These are phyloP conservation scores for Lotus japonicus DNA, from an alignment of 306 rosid species.

Conservation along the genomic window DNA sequence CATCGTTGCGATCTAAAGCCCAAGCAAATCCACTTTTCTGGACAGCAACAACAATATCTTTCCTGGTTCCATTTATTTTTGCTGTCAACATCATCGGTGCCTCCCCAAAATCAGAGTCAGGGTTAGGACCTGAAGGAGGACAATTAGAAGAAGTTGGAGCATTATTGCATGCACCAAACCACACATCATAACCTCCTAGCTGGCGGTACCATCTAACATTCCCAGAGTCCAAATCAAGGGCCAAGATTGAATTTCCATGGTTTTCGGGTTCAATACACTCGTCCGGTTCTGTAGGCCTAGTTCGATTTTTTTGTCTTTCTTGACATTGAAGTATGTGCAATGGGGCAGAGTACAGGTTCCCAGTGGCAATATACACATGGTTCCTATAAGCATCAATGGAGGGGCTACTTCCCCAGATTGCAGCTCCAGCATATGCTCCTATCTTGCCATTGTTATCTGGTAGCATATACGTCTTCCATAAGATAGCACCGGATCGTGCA, in stretches of 20 bases:
- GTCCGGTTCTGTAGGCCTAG: slow-evolving; percentile 30
- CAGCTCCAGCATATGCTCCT: slow-evolving; percentile 51
- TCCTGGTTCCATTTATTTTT: slow-evolving; percentile 17
- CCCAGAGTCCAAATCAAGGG: slow-evolving; percentile 54
- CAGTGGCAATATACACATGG: slow-evolving; percentile 48
- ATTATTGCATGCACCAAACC: slow-evolving; percentile 44
- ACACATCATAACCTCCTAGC: slow-evolving; percentile 70
- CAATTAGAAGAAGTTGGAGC: slow-evolving; percentile 36
- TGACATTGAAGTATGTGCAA: slow-evolving; percentile 34
- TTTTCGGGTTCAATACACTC: slow-evolving; percentile 53
- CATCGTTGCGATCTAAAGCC: slow-evolving; percentile 55
- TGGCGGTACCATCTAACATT: slow-evolving; percentile 49
- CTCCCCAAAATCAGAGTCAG: slow-evolving; percentile 59
- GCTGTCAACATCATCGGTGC: slow-evolving; percentile 51
- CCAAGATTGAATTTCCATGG: slow-evolving; percentile 53
- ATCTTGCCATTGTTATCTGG: slow-evolving; percentile 36
- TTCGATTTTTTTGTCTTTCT: slow-evolving; percentile 38
- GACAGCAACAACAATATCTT: slow-evolving; percentile 49
- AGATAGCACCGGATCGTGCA: slow-evolving; percentile 23
- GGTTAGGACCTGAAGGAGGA: slow-evolving; percentile 40
- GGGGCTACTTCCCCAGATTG: slow-evolving; percentile 79
- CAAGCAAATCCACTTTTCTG: slow-evolving; percentile 66
- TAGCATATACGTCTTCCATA: slow-evolving; percentile 55
- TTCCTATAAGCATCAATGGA: slow-evolving; percentile 43
- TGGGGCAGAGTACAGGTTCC: slow-evolving; percentile 58